phyloP scores from a whole-genome alignment of 768 basidiomycete species.

The Tricholoma flavovirens region DNA sequence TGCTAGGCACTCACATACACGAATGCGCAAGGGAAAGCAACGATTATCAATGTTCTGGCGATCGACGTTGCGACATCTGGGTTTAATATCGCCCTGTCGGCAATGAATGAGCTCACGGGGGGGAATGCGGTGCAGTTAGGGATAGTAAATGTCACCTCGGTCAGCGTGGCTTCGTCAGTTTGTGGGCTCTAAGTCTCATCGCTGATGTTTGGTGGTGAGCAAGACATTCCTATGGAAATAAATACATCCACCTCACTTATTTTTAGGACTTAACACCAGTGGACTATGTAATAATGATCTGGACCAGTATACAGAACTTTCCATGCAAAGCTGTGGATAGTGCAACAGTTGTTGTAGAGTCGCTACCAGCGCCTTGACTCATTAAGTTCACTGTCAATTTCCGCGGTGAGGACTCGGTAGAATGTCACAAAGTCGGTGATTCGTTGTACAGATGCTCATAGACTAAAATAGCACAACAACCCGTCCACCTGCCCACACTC shows the following conservation, averaged over 20 bases:
- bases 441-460: too few species aligned
- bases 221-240: neutral
- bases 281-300: neutral
- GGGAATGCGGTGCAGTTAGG: slow-evolving; percentile 43
- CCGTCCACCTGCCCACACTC: too few species aligned
- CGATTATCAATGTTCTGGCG: slow-evolving; percentile 42
- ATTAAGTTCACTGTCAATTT: too few species aligned
- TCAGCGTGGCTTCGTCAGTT: slow-evolving; percentile 35
- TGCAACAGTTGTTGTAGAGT: too few species aligned
- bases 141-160: slow-evolving; percentile 37
- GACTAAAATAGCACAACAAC: too few species aligned
- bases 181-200: slow-evolving; percentile 39
- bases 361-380: too few species aligned
- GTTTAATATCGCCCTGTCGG: slow-evolving; percentile 44
- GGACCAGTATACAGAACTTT: too few species aligned
- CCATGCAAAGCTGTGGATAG: too few species aligned
- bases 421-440: too few species aligned
- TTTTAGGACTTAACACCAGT: neutral
- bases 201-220: neutral
- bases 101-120: slow-evolving; percentile 52
- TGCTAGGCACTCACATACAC: slow-evolving; percentile 57
- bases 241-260: neutral
- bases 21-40: slow-evolving; percentile 21
- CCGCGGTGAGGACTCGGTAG: too few species aligned
- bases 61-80: slow-evolving; percentile 44